phyloP scores from a whole-genome alignment of 2,329 filamentous ascomycete genomes.

The Xylariomycetidae sp. region DNA sequence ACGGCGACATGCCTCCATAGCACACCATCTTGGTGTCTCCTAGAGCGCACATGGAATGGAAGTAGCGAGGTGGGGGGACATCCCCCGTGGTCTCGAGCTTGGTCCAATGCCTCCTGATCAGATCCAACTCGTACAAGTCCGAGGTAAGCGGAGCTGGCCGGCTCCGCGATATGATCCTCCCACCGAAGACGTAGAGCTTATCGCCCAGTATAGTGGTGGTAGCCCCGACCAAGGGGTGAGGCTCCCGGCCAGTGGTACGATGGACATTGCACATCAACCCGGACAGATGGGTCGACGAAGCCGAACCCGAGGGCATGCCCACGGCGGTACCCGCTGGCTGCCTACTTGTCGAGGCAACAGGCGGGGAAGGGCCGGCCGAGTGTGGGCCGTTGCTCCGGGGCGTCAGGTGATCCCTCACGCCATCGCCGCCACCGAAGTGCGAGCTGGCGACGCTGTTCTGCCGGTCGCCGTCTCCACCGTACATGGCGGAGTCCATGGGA shows the following conservation, averaged over 20 bases:
- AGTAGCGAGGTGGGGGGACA: slow-evolving; percentile 85
- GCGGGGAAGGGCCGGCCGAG: slow-evolving; percentile 53
- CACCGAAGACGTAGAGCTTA: slow-evolving; percentile 95
- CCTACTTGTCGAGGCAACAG: slow-evolving; percentile 34
- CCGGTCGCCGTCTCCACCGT: slow-evolving; percentile 35
- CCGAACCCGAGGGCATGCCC: slow-evolving; percentile 39
- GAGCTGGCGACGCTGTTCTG: slow-evolving; percentile 40
- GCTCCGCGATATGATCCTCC: slow-evolving; percentile 76
- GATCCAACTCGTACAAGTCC: slow-evolving; percentile 87
- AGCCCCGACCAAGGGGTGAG: slow-evolving; percentile 85
- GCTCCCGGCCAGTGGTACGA: slow-evolving; percentile 84
- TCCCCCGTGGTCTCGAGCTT: slow-evolving; percentile 82
- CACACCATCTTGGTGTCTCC: slow-evolving; percentile 96
- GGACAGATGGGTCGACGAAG: slow-evolving; percentile 53
- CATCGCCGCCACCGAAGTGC: slow-evolving; percentile 41
- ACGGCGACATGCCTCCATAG: slow-evolving; percentile 96
- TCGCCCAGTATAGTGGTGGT: slow-evolving; percentile 94
- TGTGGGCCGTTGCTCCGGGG: slow-evolving; percentile 47
- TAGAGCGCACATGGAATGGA: slow-evolving; percentile 90
- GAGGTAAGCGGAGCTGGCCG: slow-evolving; percentile 76
- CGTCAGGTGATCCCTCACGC: slow-evolving; percentile 41
- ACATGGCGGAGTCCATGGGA: slow-evolving; percentile 44
- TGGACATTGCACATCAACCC: slow-evolving; percentile 67
- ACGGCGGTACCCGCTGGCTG: slow-evolving; percentile 30
- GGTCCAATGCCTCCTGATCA: slow-evolving; percentile 88